Evolutionary conservation across 1,284 basidiomycete genomes (phyloP).

Genomic region (Butyriboletus appendiculatus): DNA sequence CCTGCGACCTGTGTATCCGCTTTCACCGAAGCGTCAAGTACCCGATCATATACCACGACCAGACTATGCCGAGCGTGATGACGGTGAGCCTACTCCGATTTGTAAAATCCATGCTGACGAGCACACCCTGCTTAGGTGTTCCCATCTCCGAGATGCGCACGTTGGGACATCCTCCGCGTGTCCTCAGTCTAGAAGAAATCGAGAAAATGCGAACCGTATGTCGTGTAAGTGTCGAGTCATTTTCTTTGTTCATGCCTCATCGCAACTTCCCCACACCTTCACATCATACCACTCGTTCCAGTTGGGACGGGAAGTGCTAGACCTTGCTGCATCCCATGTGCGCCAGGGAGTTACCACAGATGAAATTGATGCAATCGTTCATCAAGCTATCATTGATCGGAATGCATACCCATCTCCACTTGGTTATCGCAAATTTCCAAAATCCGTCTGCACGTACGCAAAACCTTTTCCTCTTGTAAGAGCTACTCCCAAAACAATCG

Average conservation of each 20-base stretch:
- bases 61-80: slow-evolving; percentile 65
- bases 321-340: slow-evolving; percentile 84
- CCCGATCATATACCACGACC: slow-evolving; percentile 78
- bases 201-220: slow-evolving; percentile 80
- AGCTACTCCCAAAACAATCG: slow-evolving; percentile 7
- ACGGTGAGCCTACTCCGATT: slow-evolving; percentile 49
- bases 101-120: slow-evolving; percentile 11
- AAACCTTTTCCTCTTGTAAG: slow-evolving; percentile 2
- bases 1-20: slow-evolving; percentile 74
- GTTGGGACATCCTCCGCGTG: slow-evolving; percentile 61
- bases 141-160: slow-evolving; percentile 61
- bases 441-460: slow-evolving; percentile 92
- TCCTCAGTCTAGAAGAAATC: slow-evolving; percentile 67
- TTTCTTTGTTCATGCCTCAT: background rate
- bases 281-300: slow-evolving; percentile 37
- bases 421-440: slow-evolving; percentile 92
- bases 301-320: slow-evolving; percentile 90
- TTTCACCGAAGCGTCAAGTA: slow-evolving; percentile 67
- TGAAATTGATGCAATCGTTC: slow-evolving; percentile 94
- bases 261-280: background rate
- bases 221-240: slow-evolving; percentile 50
- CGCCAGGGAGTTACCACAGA: slow-evolving; percentile 94
- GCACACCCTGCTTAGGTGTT: slow-evolving; percentile 45
- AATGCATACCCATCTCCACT: slow-evolving; percentile 94
- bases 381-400: slow-evolving; percentile 89